Percentiles rank a stretch among this genome's conserved stretches.
phyloP scores from a whole-genome alignment of 2,329 filamentous ascomycete genomes.

The Anthostomella pinea region DNA sequence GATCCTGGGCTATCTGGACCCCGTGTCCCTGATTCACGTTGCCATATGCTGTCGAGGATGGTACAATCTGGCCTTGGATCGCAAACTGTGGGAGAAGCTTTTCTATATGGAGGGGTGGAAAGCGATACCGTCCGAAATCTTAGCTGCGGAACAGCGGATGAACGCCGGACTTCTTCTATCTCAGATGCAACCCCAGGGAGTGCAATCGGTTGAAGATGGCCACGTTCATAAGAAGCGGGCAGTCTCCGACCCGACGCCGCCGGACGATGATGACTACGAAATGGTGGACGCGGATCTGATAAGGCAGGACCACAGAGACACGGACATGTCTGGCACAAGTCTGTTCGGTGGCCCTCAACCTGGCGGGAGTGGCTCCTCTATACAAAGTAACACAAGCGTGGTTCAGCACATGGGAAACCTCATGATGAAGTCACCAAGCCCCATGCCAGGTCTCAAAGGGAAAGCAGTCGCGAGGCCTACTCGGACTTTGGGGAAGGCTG shows the following conservation, averaged over 20 bases:
- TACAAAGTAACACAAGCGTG: conserved; percentile 26
- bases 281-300: conserved; percentile 41
- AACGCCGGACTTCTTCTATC: conserved; percentile 43
- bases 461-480: conserved; percentile 14
- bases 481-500: conserved; percentile 38
- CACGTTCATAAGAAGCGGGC: conserved; percentile 55
- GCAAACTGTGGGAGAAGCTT: conserved; percentile 79
- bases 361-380: conserved; percentile 26
- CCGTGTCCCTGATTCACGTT: conserved; percentile 74
- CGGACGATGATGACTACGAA: conserved; percentile 48
- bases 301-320: conserved; percentile 23
- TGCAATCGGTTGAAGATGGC: conserved; percentile 44
- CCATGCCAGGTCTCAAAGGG: conserved; percentile 29
- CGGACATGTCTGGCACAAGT: conserved; percentile 23
- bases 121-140: conserved; percentile 63
- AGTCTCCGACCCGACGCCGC: conserved; percentile 37
- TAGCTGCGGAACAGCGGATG: conserved; percentile 60
- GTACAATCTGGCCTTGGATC: conserved; percentile 77
- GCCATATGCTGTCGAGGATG: conserved; percentile 78
- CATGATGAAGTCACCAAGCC: conserved; percentile 35
- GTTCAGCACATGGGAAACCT: conserved; percentile 30
- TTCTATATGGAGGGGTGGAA: conserved; percentile 88
- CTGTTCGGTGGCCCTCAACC: conserved; percentile 25
- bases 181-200: conserved; percentile 40
- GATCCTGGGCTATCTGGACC: conserved; percentile 82